Conservation (phyloP, 1,284 basidiomycete species). For the Lentinula novae-zelandiae region DNA sequence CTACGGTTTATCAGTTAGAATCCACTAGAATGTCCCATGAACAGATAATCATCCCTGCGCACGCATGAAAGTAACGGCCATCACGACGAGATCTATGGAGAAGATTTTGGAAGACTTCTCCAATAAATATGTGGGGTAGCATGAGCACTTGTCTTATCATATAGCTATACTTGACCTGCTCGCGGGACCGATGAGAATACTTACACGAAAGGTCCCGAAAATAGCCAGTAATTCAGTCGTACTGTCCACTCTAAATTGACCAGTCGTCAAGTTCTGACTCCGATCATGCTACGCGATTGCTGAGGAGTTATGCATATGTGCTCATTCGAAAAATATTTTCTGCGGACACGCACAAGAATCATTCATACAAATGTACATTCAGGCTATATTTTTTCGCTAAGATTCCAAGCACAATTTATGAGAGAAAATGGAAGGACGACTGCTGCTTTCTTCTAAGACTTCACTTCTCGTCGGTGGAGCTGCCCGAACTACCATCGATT, state of each 20-base stretch:
- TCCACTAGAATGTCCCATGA: background rate
- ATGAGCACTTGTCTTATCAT: background rate
- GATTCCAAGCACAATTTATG: no score
- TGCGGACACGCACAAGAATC: background rate
- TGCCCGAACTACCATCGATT: background rate
- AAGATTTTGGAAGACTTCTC: background rate
- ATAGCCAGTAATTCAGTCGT: no score
- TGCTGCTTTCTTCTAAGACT: background rate
- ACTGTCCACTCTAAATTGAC: background rate
- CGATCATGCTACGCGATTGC: no score
- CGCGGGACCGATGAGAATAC: background rate
- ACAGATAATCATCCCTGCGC: background rate
- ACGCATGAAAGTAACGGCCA: background rate
- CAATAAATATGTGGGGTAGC: background rate
- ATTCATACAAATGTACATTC: background rate
- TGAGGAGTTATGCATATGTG: background rate
- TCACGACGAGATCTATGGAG: background rate
- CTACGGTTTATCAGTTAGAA: background rate
- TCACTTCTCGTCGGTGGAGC: background rate
- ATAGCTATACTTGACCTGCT: background rate
- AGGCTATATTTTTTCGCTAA: no score
- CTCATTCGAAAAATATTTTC: background rate
- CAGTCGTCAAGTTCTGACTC: no score
- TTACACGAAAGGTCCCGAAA: background rate
- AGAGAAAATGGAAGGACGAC: background rate